Evolutionary conservation across 202 grass and related monocot species (phyloP).

Genomic region (Digitaria exilis): DNA sequence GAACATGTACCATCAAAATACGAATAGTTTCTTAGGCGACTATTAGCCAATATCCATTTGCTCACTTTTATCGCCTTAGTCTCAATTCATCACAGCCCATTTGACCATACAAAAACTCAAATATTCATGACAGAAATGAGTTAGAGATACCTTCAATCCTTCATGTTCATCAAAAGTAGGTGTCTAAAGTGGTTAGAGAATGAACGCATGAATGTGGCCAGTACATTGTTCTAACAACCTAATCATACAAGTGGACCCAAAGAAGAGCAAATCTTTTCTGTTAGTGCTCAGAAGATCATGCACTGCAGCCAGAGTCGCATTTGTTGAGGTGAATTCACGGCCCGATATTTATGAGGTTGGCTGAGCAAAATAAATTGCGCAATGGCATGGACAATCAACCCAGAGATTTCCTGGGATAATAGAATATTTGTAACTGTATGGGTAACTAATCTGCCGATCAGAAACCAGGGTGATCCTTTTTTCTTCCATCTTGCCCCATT

Average conservation of each 20-base stretch:
- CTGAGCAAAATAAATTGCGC: conserved; percentile 3
- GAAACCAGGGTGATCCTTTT: conserved; percentile 6
- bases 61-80: not conserved
- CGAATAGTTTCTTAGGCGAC: not conserved
- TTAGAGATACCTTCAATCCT: conserved; percentile 9
- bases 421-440: not conserved
- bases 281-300: conserved; percentile 13
- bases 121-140: conserved; percentile 21
- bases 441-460: conserved; percentile 19
- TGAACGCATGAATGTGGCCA: conserved; percentile 31
- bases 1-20: not conserved
- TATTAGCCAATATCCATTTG: not conserved
- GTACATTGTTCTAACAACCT: conserved; percentile 42
- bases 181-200: conserved; percentile 23
- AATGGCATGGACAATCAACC: not conserved
- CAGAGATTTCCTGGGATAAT: not conserved
- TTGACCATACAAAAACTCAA: not conserved
- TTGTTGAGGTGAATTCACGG: conserved; percentile 15
- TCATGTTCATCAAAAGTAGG: conserved; percentile 36
- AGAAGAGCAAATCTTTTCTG: conserved; percentile 19
- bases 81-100: not conserved
- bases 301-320: conserved; percentile 20
- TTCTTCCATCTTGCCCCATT: not conserved
- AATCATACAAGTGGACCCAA: conserved; percentile 38
- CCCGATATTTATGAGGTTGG: not conserved